These are phyloP conservation scores for Fusarium transvaalense DNA, from an alignment of 2,329 filamentous ascomycete species.

Conservation along the genomic window DNA sequence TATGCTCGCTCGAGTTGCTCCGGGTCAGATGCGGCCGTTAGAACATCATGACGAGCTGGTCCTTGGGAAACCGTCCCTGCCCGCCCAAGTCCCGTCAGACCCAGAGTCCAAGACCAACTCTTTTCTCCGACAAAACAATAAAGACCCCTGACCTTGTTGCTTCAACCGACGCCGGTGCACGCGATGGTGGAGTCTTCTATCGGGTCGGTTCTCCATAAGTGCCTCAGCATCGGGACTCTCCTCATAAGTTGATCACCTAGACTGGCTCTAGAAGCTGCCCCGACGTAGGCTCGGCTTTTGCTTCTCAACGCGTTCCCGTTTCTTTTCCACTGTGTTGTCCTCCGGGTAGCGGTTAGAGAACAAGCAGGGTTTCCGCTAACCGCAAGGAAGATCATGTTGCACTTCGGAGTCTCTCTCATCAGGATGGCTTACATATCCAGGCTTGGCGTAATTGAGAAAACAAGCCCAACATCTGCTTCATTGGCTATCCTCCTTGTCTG, in stretches of 20 bases:
- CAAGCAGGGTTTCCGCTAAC: constrained; percentile 10
- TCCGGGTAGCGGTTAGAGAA: neutral
- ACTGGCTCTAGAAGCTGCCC: constrained; percentile 33
- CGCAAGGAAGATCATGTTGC: constrained; percentile 12
- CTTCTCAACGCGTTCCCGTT: constrained; percentile 15
- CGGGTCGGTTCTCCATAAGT: constrained; percentile 39
- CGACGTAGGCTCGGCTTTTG: constrained; percentile 6
- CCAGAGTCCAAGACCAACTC: neutral
- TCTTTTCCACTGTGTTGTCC: constrained; percentile 19
- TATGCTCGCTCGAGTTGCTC: constrained; percentile 5
- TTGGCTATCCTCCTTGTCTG: constrained; percentile 5
- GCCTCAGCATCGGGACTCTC: constrained; percentile 38
- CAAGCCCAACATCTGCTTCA: constrained; percentile 12
- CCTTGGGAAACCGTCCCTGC: neutral
- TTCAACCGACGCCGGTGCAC: constrained; percentile 37
- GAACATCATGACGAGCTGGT: constrained; percentile 9
- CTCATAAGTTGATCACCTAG: constrained; percentile 16
- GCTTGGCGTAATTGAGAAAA: constrained; percentile 36
- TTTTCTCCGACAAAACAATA: constrained; percentile 7
- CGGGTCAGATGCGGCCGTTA: constrained; percentile 9
- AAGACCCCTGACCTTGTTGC: constrained; percentile 29
- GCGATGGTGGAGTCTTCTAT: constrained; percentile 42
- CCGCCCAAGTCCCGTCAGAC: constrained; percentile 10
- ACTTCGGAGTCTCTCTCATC: constrained; percentile 25
- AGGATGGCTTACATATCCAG: constrained; percentile 31